Evolutionary conservation across 768 basidiomycete genomes (phyloP), one percentile per base, ranked within the genome.

Genomic region (Phlebiopsis flavidoalba): DNA sequence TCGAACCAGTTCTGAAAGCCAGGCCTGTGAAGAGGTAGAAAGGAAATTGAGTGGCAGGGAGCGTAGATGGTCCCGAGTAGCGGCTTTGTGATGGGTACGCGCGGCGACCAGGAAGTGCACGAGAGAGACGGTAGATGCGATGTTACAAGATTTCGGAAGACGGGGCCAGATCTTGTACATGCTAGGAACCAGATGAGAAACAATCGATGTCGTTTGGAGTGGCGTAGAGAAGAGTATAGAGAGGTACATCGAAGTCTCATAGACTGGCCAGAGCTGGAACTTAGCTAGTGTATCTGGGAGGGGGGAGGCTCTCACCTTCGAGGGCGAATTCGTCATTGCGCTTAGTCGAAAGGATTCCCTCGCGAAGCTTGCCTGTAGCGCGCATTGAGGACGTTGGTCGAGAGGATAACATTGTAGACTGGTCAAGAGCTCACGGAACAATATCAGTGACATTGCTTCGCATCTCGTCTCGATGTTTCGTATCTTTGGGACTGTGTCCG

Each of bases 181-280:
- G 46, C 76, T 66, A 3, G 82, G 81, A 26, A 89, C 70, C 24
- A 91, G 78, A 64, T 82, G 80, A 1, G 83, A 79, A 36, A 88
- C 76, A 60, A 88, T 80, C 17, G 87, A 80, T 7, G 80, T 79
- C 3, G 83, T 82, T 71, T 91, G 88, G 43, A 77, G 76, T 0
- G 83, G 77, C 0, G 82, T 82, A 52, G 80, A 76, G 74, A 90
- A 91, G 33, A 89, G 64, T 26, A 83, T 74, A 24, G 88, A 80
- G 33, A 90, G 77, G 70, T 79, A 82, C 21, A 91, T 75, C 0
- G 90, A 92, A 4, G 82, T 88, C 73, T 92, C 87, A 68, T 89
- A 91, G 1, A 82, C 90, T 91, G 66, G 33, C 33, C 54, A 54
- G 55, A 33, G 33, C 57, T 43, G 12, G 55, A 36, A 31, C 6